Evolutionary conservation across 495 filamentous ascomycete genomes (phyloP).

Genomic region (Neurospora terricola): DNA sequence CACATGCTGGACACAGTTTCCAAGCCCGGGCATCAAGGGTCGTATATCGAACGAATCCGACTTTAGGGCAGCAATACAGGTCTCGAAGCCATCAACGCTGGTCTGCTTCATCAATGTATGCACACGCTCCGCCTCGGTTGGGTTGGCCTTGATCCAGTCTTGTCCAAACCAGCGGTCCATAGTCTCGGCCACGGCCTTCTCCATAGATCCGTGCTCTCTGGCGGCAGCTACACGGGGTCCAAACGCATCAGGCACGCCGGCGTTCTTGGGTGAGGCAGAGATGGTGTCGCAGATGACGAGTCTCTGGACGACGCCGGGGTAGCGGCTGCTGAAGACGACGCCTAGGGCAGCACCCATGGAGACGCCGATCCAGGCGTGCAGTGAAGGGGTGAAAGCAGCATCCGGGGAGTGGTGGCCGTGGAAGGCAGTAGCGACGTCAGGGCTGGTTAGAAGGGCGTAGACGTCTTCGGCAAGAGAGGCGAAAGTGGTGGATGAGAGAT

Average conservation of each 20-base stretch:
- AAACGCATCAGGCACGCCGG: slow-evolving; percentile 13
- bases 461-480: slow-evolving; percentile 22
- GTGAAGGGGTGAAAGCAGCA: not conserved
- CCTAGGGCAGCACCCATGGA: slow-evolving; percentile 25
- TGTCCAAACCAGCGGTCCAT: slow-evolving; percentile 23
- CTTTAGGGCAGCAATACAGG: slow-evolving; percentile 21
- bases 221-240: slow-evolving; percentile 15
- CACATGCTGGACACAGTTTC: slow-evolving; percentile 12
- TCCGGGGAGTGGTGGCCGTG: not conserved
- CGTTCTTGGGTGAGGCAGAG: slow-evolving; percentile 16
- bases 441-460: slow-evolving; percentile 12
- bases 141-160: slow-evolving; percentile 19
- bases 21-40: slow-evolving; percentile 8
- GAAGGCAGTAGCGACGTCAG: slow-evolving; percentile 6
- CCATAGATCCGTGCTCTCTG: slow-evolving; percentile 14
- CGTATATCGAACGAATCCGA: slow-evolving; percentile 20
- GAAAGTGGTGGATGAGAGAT: slow-evolving; percentile 20
- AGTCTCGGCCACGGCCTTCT: slow-evolving; percentile 12
- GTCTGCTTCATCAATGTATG: slow-evolving; percentile 18
- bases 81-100: slow-evolving; percentile 23
- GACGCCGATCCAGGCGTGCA: slow-evolving; percentile 26
- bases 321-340: slow-evolving; percentile 17
- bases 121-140: slow-evolving; percentile 18
- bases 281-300: slow-evolving; percentile 21
- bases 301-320: slow-evolving; percentile 14